A percentile compares a stretch with the other conserved stretches of the same genome.
These are phyloP conservation scores for Isabelozyma heimii DNA, from an alignment of 805 yeast species.

Conservation along the genomic window DNA sequence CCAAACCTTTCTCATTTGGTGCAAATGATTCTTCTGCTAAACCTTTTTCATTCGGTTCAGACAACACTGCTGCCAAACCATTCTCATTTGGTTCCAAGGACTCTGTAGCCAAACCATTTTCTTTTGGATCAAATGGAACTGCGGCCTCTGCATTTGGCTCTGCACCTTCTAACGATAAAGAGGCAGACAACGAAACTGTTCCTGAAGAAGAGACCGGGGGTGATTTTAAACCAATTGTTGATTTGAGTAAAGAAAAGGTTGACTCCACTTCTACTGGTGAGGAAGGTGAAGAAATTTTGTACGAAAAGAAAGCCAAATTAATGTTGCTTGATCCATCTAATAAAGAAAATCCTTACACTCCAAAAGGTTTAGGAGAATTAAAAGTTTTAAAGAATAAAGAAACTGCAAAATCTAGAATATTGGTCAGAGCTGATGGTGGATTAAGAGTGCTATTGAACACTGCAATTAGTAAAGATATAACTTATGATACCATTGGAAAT, in stretches of 20 bases:
- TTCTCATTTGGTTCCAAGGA: not conserved
- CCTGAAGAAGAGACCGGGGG: slow-evolving; percentile 48
- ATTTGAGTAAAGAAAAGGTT: slow-evolving; percentile 43
- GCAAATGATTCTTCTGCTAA: not conserved
- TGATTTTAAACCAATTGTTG: slow-evolving; percentile 40
- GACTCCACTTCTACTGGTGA: slow-evolving; percentile 67
- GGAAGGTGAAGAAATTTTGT: slow-evolving; percentile 68
- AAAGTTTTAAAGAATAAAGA: slow-evolving; percentile 63
- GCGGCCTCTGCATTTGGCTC: not conserved
- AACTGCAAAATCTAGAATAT: slow-evolving; percentile 63
- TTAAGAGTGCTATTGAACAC: slow-evolving; percentile 75
- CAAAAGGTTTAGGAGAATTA: slow-evolving; percentile 79
- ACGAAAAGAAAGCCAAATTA: slow-evolving; percentile 68
- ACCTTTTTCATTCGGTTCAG: not conserved
- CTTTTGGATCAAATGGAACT: not conserved
- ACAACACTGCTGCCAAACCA: slow-evolving; percentile 1
- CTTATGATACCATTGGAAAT: slow-evolving; percentile 61
- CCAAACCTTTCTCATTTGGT: slow-evolving; percentile 2
- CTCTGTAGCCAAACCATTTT: not conserved
- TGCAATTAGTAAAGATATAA: slow-evolving; percentile 53
- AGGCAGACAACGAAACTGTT: slow-evolving; percentile 21
- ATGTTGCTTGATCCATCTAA: slow-evolving; percentile 55
- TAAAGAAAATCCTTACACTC: slow-evolving; percentile 49
- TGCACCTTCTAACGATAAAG: not conserved
- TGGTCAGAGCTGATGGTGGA: slow-evolving; percentile 87